phyloP scores from a whole-genome alignment of 2,329 filamentous ascomycete genomes.

The Colletotrichum spaethianum region DNA sequence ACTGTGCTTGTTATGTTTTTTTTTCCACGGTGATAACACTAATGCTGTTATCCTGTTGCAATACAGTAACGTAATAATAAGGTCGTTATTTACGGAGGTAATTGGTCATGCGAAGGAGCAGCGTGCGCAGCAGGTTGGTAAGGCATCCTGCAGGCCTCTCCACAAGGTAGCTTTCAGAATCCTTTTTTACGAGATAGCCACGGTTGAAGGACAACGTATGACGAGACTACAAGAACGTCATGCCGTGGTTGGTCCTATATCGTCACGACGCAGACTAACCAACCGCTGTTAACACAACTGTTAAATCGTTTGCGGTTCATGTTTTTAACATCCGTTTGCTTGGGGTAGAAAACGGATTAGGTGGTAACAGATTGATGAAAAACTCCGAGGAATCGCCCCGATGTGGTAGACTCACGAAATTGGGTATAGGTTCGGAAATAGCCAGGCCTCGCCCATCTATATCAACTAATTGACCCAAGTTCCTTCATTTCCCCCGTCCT shows the following conservation, averaged over 20 bases:
- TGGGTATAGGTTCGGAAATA: not conserved
- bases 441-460: not conserved
- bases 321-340: not conserved
- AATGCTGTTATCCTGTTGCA: not conserved
- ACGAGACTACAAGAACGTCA: not conserved
- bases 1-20: not conserved
- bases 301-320: not conserved
- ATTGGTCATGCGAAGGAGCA: not conserved
- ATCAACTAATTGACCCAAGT: not conserved
- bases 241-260: not conserved
- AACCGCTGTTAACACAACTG: not conserved
- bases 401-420: not conserved
- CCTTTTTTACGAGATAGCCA: not conserved
- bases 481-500: not conserved
- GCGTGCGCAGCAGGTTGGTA: not conserved
- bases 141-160: not conserved
- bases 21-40: not conserved
- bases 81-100: not conserved
- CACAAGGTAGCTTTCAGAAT: not conserved
- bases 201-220: not conserved
- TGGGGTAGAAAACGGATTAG: not conserved
- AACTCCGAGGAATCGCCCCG: not conserved
- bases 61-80: not conserved
- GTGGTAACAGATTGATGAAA: not conserved
- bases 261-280: not conserved